A percentile compares a stretch with the other conserved stretches of the same genome.
Evolutionary conservation across 441 rosid genomes (phyloP).

Genomic region (Adansonia rubrostipa): DNA sequence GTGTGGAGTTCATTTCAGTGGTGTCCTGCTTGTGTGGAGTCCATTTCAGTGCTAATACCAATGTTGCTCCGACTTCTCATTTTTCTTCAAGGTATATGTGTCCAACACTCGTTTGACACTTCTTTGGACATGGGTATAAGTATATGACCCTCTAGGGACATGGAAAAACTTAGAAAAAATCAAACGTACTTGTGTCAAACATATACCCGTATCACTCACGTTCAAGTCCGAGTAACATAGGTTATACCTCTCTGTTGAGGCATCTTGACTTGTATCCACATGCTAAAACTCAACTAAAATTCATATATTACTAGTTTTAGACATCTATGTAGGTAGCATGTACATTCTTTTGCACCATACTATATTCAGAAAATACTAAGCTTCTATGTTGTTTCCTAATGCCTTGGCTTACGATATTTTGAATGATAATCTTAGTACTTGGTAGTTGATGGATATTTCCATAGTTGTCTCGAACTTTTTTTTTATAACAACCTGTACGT

Average conservation of each 20-base stretch:
- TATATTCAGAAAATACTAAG: not conserved
- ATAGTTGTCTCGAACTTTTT: not conserved
- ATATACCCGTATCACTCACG: no score
- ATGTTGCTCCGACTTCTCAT: no score
- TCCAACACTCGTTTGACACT: no score
- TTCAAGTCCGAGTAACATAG: no score
- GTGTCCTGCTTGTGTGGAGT: not conserved
- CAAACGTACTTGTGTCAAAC: no score
- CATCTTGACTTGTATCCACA: not conserved
- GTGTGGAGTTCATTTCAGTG: not conserved
- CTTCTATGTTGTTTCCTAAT: not conserved
- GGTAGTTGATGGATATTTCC: not conserved
- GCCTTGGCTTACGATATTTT: not conserved
- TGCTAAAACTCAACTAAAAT: not conserved
- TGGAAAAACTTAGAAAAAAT: no score
- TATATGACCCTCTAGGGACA: no score
- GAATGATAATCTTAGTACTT: not conserved
- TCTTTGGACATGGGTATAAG: no score
- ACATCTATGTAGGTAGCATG: not conserved
- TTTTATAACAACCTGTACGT: not conserved
- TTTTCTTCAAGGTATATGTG: no score
- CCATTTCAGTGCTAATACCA: not conserved
- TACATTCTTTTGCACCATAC: not conserved
- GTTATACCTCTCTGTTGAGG: not conserved
- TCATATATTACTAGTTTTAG: not conserved